Base-by-base conservation (phyloP, 495 filamentous ascomycete species). In the Neurospora sp. region DNA sequence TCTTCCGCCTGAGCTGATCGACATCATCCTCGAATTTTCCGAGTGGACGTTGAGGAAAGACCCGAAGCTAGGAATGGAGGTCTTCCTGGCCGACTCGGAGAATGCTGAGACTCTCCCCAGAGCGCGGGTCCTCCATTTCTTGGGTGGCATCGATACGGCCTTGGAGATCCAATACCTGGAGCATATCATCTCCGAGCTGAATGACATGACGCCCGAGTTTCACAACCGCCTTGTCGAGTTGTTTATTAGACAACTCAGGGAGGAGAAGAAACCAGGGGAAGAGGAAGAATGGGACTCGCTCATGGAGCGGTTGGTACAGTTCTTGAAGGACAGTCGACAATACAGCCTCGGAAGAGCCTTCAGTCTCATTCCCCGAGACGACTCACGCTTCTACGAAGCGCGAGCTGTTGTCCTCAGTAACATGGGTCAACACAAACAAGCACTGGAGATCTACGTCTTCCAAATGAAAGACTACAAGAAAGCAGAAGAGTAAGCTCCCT, bases 391-490 rank as follows among this genome's bases (percentile, higher is more conserved):
- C 79, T 97, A 91, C 82, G 96, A 98, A 81, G 91, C 93, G 5
- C 90, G 94, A 71, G 96, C 96, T 27, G 91, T 98, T 40, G 90
- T 98, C 10, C 90, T 98, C 39, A 94, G 93, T 81, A 96, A 96
- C 76, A 97, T 99, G 93, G 94, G 92, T 10, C 92, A 94, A 73
- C 94, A 99, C 82, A 92, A 93, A 79, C 93, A 97, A 80, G 95
- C 96, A 0, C 82, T 99, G 27, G 92, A 94, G 80, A 97, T 98
- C 35, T 99, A 97, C 79, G 94, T 98, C 14, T 99, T 97, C 84
- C 94, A 95, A 77, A 86, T 99, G 72, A 82, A 92, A 73, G 91
- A 96, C 79, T 93, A 93, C 74, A 85, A 84, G 4, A 98, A 97
- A 79, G 96, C 96, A 69, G 96, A 99, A 88, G 93, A 96, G 92